Conservation (phyloP, 441 rosid genomes). For the Syzygium syzygioides region DNA sequence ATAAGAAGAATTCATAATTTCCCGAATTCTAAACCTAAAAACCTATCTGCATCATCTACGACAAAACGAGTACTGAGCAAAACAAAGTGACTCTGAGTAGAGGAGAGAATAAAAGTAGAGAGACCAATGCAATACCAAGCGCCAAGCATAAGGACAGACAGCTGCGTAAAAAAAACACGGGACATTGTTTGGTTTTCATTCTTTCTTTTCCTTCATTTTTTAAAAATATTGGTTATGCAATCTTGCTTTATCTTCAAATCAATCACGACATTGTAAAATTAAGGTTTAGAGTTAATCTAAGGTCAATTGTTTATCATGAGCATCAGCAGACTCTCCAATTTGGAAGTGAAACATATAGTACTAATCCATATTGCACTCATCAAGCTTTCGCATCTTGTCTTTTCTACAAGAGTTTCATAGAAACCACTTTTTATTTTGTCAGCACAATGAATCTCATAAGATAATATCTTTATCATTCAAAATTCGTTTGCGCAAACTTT, state of each 20-base stretch:
- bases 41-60: too few relatives aligned
- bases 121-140: background rate
- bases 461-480: background rate
- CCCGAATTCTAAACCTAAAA: too few relatives aligned
- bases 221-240: background rate
- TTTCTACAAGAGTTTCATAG: too few relatives aligned
- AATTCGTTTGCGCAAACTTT: background rate
- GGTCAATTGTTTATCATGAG: background rate
- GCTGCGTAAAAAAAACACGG: background rate
- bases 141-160: too few relatives aligned
- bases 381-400: too few relatives aligned
- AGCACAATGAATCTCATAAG: background rate
- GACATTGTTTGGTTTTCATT: background rate
- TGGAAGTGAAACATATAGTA: background rate
- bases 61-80: too few relatives aligned
- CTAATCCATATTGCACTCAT: rapidly evolving
- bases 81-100: too few relatives aligned
- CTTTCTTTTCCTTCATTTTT: background rate
- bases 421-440: background rate
- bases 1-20: too few relatives aligned
- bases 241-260: background rate
- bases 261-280: background rate
- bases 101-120: background rate
- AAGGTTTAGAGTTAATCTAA: background rate
- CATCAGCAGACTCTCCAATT: background rate